A percentile compares a stretch with the other conserved stretches of the same genome.
These are phyloP conservation scores for Trichopus zeylanicus DNA, from an alignment of 116 monocot species.

Conservation along the genomic window DNA sequence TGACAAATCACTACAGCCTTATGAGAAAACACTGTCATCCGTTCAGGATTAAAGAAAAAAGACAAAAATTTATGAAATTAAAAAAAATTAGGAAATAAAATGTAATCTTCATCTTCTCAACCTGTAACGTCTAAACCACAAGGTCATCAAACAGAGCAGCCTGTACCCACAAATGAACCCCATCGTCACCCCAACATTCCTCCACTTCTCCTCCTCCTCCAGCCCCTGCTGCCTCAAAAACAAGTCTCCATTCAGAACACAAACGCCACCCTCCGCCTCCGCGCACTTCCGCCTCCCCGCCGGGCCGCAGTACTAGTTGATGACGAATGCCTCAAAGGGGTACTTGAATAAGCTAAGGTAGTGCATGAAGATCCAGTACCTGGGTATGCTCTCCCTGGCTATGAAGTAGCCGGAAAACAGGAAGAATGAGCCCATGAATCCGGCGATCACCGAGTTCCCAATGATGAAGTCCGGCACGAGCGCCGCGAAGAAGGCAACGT, in stretches of 20 bases:
- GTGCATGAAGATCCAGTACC: slow-evolving; percentile 95
- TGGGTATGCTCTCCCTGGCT: slow-evolving; percentile 60
- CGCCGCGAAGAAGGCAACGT: slow-evolving; percentile 76
- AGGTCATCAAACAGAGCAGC: slow-evolving; percentile 47
- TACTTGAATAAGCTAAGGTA: slow-evolving; percentile 96
- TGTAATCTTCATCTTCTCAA: slow-evolving; percentile 29
- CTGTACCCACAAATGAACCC: slow-evolving; percentile 59
- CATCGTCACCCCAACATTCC: slow-evolving; percentile 43
- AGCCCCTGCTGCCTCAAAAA: slow-evolving; percentile 60
- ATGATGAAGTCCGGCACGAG: slow-evolving; percentile 84
- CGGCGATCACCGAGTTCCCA: slow-evolving; percentile 77
- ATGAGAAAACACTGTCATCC: too few relatives aligned
- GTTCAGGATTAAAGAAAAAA: too few relatives aligned
- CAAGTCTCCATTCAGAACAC: slow-evolving; percentile 37
- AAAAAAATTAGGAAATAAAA: too few relatives aligned
- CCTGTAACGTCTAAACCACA: slow-evolving; percentile 54
- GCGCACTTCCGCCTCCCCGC: slow-evolving; percentile 40
- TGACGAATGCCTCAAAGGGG: slow-evolving; percentile 76
- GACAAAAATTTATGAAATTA: too few relatives aligned
- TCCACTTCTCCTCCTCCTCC: slow-evolving; percentile 53
- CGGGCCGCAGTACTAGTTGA: slow-evolving; percentile 69
- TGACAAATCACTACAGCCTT: too few relatives aligned
- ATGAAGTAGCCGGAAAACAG: slow-evolving; percentile 98
- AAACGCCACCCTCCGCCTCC: slow-evolving; percentile 14
- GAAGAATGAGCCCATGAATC: slow-evolving; percentile 86